phyloP scores from a whole-genome alignment of 2,329 filamentous ascomycete species.

The Gliomastix tumulicola region DNA sequence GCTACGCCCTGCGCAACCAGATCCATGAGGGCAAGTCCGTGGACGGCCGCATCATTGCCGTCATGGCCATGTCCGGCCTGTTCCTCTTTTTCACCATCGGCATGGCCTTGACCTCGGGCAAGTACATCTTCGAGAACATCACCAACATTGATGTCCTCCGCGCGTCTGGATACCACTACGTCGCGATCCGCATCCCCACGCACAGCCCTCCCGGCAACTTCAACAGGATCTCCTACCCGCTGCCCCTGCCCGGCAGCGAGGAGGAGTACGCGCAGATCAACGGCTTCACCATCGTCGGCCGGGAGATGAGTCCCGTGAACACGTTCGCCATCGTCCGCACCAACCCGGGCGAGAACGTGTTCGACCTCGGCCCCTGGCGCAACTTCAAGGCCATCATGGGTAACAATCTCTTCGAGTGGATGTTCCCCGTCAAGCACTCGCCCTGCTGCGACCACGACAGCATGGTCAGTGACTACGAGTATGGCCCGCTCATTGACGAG shows the following conservation, averaged over 20 bases:
- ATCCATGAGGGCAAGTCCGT: constrained; percentile 25
- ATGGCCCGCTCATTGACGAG: constrained; percentile 54
- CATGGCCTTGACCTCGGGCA: constrained; percentile 68
- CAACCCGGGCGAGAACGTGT: constrained; percentile 72
- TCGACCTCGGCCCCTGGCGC: constrained; percentile 61
- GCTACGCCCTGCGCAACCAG: constrained; percentile 55
- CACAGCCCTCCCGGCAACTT: constrained; percentile 34
- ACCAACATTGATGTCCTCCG: constrained; percentile 79
- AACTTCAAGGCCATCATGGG: constrained; percentile 85
- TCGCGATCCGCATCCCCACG: constrained; percentile 66
- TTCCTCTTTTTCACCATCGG: constrained; percentile 75
- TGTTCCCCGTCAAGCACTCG: constrained; percentile 68
- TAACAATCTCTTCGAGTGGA: constrained; percentile 62
- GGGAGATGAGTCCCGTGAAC: constrained; percentile 44
- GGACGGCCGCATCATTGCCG: constrained; percentile 59
- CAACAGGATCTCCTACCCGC: constrained; percentile 51
- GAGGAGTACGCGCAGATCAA: constrained; percentile 4
- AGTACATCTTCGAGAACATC: constrained; percentile 64
- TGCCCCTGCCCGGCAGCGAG: constrained; percentile 23
- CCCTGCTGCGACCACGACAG: constrained; percentile 66
- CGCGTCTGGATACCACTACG: constrained; percentile 55
- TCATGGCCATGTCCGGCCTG: constrained; percentile 58
- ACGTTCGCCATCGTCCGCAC: constrained; percentile 77
- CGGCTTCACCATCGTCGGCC: constrained; percentile 10
- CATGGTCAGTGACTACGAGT: constrained; percentile 58